phyloP scores from a whole-genome alignment of 1,284 basidiomycete genomes.

The Ceratobasidium sp. region DNA sequence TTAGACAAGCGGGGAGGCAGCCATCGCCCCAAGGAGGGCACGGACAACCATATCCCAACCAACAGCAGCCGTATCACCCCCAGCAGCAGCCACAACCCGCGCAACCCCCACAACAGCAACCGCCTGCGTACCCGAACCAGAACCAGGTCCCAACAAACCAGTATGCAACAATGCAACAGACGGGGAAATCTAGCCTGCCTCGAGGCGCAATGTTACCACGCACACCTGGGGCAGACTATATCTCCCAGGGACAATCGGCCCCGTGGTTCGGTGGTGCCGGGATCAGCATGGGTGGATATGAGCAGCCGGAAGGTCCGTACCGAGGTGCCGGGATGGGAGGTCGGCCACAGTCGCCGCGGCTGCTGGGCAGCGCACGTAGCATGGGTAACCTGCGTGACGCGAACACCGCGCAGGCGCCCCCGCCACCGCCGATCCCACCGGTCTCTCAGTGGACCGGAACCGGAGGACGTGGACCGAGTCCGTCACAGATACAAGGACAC shows the following conservation, averaged over 20 bases:
- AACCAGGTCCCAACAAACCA: neutral
- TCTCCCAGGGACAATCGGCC: constrained; percentile 19
- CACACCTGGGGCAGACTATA: constrained; percentile 31
- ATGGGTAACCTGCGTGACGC: constrained; percentile 32
- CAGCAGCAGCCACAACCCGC: neutral
- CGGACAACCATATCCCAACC: neutral
- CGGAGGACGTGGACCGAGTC: constrained; percentile 29
- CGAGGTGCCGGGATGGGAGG: neutral
- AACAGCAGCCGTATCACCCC: neutral
- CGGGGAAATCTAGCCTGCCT: constrained; percentile 5
- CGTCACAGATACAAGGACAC: constrained; percentile 1
- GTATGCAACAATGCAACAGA: neutral
- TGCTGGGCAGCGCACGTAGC: constrained; percentile 8
- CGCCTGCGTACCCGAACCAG: neutral
- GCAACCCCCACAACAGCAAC: neutral
- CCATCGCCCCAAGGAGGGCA: constrained; percentile 23
- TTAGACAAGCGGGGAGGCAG: constrained; percentile 17
- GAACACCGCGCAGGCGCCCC: neutral
- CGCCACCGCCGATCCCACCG: neutral
- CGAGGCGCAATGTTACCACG: constrained; percentile 33
- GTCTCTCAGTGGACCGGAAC: constrained; percentile 5
- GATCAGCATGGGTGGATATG: neutral
- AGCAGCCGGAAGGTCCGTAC: constrained; percentile 15
- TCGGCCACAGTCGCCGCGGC: constrained; percentile 30
- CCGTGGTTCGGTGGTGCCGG: neutral